Evolutionary conservation across 768 basidiomycete species (phyloP).

Genomic region (Terana coerulea): DNA sequence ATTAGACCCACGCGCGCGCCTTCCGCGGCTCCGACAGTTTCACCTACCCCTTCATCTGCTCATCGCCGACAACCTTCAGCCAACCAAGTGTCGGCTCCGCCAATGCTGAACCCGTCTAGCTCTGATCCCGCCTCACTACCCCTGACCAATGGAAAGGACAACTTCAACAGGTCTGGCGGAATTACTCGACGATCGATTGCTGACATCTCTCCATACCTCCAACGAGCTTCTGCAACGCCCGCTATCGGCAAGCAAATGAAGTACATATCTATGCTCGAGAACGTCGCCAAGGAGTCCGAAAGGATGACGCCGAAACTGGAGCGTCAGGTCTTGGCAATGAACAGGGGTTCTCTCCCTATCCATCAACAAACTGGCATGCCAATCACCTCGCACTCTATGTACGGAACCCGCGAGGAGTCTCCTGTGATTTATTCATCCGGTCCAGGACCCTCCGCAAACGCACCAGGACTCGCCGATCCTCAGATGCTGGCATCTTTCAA

Average conservation of each 20-base stretch:
- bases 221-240: conserved; percentile 48
- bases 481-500: neutral
- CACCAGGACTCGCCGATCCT: neutral
- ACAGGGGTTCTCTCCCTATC: neutral
- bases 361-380: conserved; percentile 15
- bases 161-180: conserved; percentile 12
- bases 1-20: neutral
- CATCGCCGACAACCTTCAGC: conserved; percentile 14
- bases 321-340: conserved; percentile 19
- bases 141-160: neutral
- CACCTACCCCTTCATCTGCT: neutral
- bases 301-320: conserved; percentile 40
- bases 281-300: conserved; percentile 71
- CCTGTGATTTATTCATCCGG: conserved; percentile 35
- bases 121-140: no score
- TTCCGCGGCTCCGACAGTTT: neutral
- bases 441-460: conserved; percentile 9
- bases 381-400: conserved; percentile 25
- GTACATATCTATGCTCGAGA: conserved; percentile 68
- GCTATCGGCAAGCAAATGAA: conserved; percentile 60
- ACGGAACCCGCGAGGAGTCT: conserved; percentile 17
- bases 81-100: neutral
- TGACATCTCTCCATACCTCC: conserved; percentile 69
- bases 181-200: conserved; percentile 41
- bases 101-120: neutral